phyloP scores from a whole-genome alignment of 1,284 basidiomycete genomes.

The Peniophora sp. region DNA sequence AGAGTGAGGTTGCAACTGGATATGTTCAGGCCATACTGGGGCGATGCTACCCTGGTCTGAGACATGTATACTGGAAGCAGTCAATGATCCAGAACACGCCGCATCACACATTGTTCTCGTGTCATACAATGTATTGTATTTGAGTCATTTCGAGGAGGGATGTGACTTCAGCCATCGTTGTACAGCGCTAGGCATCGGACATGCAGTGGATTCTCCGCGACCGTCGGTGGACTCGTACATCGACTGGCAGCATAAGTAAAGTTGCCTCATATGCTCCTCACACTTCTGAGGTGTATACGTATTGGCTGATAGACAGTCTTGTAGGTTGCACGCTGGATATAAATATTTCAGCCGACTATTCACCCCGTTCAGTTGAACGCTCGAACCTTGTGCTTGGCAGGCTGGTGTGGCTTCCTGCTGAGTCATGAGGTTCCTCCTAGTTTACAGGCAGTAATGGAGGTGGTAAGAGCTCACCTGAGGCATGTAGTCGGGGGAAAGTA shows the following conservation, averaged over 20 bases:
- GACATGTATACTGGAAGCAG: background rate
- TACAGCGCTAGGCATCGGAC: constrained; percentile 48
- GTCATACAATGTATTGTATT: background rate
- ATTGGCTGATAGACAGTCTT: constrained; percentile 54
- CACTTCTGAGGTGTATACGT: constrained; percentile 61
- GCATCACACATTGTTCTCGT: background rate
- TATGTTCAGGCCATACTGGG: no score
- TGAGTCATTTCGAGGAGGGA: constrained; percentile 16
- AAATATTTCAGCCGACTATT: background rate
- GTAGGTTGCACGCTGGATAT: constrained; percentile 51
- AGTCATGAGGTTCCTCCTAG: background rate
- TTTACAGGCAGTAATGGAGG: no score
- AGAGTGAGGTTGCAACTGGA: background rate
- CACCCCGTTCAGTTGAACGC: background rate
- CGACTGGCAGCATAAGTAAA: constrained; percentile 52
- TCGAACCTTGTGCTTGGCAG: background rate
- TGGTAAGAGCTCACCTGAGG: no score
- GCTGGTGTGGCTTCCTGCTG: background rate
- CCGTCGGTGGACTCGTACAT: constrained; percentile 41
- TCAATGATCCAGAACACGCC: background rate
- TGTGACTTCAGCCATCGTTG: constrained; percentile 55
- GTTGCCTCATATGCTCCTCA: constrained; percentile 36
- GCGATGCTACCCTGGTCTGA: background rate
- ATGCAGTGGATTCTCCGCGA: constrained; percentile 49
- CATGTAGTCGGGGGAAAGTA: no score